Evolutionary conservation across 2,329 filamentous ascomycete species (phyloP), one percentile per base, ranked within the genome.

Genomic region (Cytospora piceicola): DNA sequence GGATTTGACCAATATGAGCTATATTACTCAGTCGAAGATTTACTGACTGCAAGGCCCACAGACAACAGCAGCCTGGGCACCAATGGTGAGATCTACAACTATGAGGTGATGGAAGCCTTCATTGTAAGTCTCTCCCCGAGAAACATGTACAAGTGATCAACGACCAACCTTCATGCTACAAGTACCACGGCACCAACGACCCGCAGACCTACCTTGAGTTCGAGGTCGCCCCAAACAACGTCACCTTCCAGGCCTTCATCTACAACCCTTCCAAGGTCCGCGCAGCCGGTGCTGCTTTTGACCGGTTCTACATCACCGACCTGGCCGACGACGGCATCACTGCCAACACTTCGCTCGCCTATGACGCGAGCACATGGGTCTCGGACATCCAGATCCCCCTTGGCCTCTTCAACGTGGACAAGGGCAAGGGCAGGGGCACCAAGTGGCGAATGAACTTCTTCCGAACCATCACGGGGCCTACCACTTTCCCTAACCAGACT

Each of bases 361-460:
- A 68, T 64, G 57, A 66, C 1, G 73, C 70, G 0, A 59, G 77
- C 61, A 75, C 70, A 12, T 84, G 82, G 82, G 69, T 73, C 1
- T 82, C 81, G 56, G 67, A 74, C 3, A 76, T 77, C 7, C 71
- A 66, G 30, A 79, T 84, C 49, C 82, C 82, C 0, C 73, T 83
- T n/a, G 80, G 76, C 3, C 72, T 83, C 11, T 84, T 83, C 75
- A 83, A 83, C 63, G 79, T 83, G 30, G 79, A 83, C 63, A 66
- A 72, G 4, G 79, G 80, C 51, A 66, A 72, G 68, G 80, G 79
- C 1, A 72, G 74, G 67, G 79, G 79, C 27, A 83, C 80, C 0
- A 61, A 75, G 67, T 84, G 82, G 82, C 76, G 82, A 65, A 83
- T 83, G 81, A 83, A 84, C 71, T 84, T 84, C 68, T 81, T 84